phyloP scores from a whole-genome alignment of 1,139 yeast species.

The Candida sanyaensis region DNA sequence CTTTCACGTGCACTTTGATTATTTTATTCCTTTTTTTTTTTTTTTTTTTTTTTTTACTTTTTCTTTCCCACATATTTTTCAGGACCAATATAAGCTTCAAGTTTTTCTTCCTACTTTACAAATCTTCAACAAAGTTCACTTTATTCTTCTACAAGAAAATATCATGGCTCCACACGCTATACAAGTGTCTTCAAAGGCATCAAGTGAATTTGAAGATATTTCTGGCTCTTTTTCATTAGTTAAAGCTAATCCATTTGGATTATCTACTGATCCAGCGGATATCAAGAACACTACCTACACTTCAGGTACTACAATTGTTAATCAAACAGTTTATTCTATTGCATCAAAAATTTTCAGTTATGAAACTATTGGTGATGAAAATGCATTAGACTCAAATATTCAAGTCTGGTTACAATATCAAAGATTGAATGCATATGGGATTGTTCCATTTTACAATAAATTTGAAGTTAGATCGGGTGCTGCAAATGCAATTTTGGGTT shows the following conservation, averaged over 20 bases:
- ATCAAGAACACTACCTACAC: slow-evolving; percentile 54
- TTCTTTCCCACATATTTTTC: not conserved
- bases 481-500: slow-evolving; percentile 77
- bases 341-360: slow-evolving; percentile 71
- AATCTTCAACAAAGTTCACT: not conserved
- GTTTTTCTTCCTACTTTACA: no score
- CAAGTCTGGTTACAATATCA: slow-evolving; percentile 60
- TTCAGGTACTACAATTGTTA: slow-evolving; percentile 65
- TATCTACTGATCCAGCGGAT: slow-evolving; percentile 56
- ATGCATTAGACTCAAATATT: slow-evolving; percentile 61
- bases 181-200: not conserved
- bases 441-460: slow-evolving; percentile 57
- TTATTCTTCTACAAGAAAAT: not conserved
- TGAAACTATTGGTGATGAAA: slow-evolving; percentile 61
- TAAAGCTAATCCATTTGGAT: slow-evolving; percentile 54
- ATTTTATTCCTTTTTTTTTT: not conserved
- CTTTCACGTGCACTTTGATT: slow-evolving; percentile 4
- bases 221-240: slow-evolving; percentile 11
- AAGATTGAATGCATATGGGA: slow-evolving; percentile 55
- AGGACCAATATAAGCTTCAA: not conserved
- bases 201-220: slow-evolving; percentile 4
- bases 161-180: slow-evolving; percentile 10
- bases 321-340: slow-evolving; percentile 65
- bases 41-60: not conserved
- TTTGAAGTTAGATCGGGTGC: slow-evolving; percentile 87